These are phyloP conservation scores for Asterella californica DNA, from an alignment of 225 moss, liverwort and hornwort species.

Conservation along the genomic window DNA sequence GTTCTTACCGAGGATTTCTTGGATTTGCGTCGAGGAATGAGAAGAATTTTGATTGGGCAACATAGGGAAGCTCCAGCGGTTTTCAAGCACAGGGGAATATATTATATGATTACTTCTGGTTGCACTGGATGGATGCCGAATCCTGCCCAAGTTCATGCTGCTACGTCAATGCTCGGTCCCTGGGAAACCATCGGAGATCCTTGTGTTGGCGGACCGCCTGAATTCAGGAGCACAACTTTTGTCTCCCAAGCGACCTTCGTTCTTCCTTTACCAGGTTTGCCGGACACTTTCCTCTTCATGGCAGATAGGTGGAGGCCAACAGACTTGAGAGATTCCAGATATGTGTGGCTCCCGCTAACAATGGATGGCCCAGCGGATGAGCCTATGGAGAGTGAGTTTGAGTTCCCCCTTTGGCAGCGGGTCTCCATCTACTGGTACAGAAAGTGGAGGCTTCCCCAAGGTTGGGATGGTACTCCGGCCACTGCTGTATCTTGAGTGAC, in stretches of 20 bases:
- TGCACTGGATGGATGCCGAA: conserved; percentile 91
- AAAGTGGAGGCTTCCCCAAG: conserved; percentile 71
- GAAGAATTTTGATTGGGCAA: conserved; percentile 67
- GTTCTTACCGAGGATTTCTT: conserved; percentile 79
- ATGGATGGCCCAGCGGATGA: conserved; percentile 76
- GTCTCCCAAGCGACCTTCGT: conserved; percentile 92
- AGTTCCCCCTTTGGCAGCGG: conserved; percentile 70
- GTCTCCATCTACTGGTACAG: conserved; percentile 73
- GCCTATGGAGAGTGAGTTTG: conserved; percentile 57
- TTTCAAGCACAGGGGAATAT: conserved; percentile 74
- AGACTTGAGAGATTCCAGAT: conserved; percentile 82
- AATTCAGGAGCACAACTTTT: conserved; percentile 81
- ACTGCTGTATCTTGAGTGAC: conserved; percentile 17
- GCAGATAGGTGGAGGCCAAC: conserved; percentile 91
- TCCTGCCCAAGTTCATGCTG: conserved; percentile 76
- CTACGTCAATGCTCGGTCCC: conserved; percentile 84
- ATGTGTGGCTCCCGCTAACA: conserved; percentile 79
- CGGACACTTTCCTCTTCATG: conserved; percentile 75
- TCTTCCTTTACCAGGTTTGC: conserved; percentile 74
- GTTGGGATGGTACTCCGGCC: conserved; percentile 46
- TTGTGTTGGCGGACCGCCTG: conserved; percentile 67
- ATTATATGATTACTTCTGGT: conserved; percentile 95
- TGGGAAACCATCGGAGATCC: conserved; percentile 92
- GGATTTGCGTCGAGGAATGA: conserved; percentile 77
- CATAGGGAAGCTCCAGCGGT: conserved; percentile 92